These are phyloP conservation scores for Sphaerulina vaccinii DNA, from an alignment of 2,329 filamentous ascomycete genomes.

Conservation along the genomic window DNA sequence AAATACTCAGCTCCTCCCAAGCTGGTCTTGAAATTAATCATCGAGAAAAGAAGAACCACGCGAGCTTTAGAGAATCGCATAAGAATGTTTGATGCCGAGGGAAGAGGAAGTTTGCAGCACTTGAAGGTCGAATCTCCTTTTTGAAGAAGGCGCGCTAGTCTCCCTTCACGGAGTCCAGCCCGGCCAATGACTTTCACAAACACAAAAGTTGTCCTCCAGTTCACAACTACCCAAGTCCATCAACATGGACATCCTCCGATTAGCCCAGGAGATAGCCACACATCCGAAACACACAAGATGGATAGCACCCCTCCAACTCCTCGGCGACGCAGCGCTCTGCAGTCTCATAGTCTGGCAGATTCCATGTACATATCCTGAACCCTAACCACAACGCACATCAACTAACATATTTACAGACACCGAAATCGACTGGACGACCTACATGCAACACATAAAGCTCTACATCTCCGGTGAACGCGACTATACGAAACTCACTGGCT, in stretches of 20 bases:
- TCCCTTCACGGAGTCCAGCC: background rate
- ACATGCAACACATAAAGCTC: constrained; percentile 88
- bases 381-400: background rate
- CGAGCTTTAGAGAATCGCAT: too few relatives aligned
- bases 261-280: constrained; percentile 44
- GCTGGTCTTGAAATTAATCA: too few relatives aligned
- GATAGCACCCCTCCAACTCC: constrained; percentile 65
- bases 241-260: constrained; percentile 41
- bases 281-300: constrained; percentile 59
- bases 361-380: constrained; percentile 62
- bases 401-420: constrained; percentile 62
- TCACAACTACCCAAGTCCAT: background rate
- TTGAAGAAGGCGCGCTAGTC: too few relatives aligned
- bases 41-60: too few relatives aligned
- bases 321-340: constrained; percentile 71
- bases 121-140: too few relatives aligned
- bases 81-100: too few relatives aligned
- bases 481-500: constrained; percentile 80
- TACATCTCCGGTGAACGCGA: constrained; percentile 82
- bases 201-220: constrained; percentile 1
- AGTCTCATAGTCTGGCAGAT: constrained; percentile 74
- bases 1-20: too few relatives aligned
- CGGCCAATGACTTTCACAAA: too few relatives aligned
- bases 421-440: constrained; percentile 95
- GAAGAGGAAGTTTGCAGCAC: too few relatives aligned